Conservation (phyloP, 306 rosid species). For the Begonia loranthoides region DNA sequence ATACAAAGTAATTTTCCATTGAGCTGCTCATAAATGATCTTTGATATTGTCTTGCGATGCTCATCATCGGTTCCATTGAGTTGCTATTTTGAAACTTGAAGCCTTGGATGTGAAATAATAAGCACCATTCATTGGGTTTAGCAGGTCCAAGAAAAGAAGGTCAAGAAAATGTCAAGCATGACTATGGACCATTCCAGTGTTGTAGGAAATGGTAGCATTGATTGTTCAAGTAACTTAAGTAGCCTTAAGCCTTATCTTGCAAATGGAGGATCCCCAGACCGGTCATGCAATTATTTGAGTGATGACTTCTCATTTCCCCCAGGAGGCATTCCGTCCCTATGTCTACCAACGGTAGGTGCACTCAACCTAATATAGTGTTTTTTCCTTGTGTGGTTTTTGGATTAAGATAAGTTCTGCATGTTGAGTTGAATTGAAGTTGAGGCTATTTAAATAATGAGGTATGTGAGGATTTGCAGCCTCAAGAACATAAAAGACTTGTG, state of each 20-base stretch:
- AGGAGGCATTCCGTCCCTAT: slow-evolving; percentile 27
- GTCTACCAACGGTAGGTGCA: slow-evolving; percentile 43
- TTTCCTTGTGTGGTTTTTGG: background rate
- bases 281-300: slow-evolving; percentile 11
- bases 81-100: background rate
- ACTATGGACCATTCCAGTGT: slow-evolving; percentile 31
- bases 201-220: slow-evolving; percentile 30
- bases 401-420: background rate
- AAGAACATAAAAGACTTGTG: too few relatives aligned
- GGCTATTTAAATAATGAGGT: too few relatives aligned
- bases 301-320: slow-evolving; percentile 23
- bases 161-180: slow-evolving; percentile 46
- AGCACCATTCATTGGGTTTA: slow-evolving; percentile 1
- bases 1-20: too few relatives aligned
- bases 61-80: too few relatives aligned
- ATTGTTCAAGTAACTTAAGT: slow-evolving; percentile 19
- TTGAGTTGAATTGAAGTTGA: too few relatives aligned
- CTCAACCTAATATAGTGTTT: slow-evolving; percentile 2
- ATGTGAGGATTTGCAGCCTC: too few relatives aligned
- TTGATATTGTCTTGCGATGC: too few relatives aligned
- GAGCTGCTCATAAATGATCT: too few relatives aligned
- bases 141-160: slow-evolving; percentile 92
- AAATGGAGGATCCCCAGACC: slow-evolving; percentile 42
- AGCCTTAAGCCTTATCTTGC: slow-evolving; percentile 24
- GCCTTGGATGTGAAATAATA: background rate